Evolutionary conservation across 2,329 filamentous ascomycete genomes (phyloP).

Genomic region (Esteya vermicola): DNA sequence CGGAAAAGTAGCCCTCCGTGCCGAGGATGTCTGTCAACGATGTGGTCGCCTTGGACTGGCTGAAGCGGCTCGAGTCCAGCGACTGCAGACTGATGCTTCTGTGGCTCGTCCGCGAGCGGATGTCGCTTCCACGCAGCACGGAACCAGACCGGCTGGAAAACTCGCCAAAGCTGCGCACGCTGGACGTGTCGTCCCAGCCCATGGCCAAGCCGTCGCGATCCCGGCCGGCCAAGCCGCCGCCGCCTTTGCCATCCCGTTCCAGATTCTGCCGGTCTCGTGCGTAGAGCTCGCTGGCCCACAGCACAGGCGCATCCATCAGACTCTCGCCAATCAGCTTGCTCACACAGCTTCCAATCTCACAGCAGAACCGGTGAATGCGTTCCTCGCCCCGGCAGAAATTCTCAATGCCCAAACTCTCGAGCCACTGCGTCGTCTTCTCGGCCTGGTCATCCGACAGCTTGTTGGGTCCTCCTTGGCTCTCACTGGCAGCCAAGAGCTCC

Average conservation of each 20-base stretch:
- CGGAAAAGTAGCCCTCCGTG: constrained; percentile 52
- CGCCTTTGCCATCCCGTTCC: constrained; percentile 24
- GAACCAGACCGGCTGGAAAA: constrained; percentile 33
- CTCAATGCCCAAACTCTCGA: constrained; percentile 67
- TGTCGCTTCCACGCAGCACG: constrained; percentile 30
- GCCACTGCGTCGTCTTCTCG: constrained; percentile 70
- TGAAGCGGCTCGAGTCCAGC: constrained; percentile 52
- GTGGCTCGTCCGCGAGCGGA: constrained; percentile 41
- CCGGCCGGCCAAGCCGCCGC: too few relatives aligned
- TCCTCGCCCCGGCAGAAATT: constrained; percentile 95
- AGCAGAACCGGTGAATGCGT: constrained; percentile 82
- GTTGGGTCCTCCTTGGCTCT: constrained; percentile 78
- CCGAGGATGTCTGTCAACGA: constrained; percentile 53
- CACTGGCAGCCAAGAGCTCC: constrained; percentile 69
- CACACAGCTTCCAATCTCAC: constrained; percentile 77
- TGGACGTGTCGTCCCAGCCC: constrained; percentile 37
- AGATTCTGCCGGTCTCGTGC: constrained; percentile 57
- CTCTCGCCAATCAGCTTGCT: constrained; percentile 74
- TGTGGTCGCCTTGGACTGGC: constrained; percentile 39
- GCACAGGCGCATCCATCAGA: constrained; percentile 68
- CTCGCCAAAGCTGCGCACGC: constrained; percentile 34
- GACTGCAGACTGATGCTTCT: constrained; percentile 53
- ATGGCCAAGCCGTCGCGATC: constrained; percentile 32
- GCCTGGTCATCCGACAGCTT: constrained; percentile 95
- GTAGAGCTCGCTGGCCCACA: constrained; percentile 88